These are phyloP conservation scores for Beauveria sp. DNA, from an alignment of 2,329 filamentous ascomycete species.

Conservation along the genomic window DNA sequence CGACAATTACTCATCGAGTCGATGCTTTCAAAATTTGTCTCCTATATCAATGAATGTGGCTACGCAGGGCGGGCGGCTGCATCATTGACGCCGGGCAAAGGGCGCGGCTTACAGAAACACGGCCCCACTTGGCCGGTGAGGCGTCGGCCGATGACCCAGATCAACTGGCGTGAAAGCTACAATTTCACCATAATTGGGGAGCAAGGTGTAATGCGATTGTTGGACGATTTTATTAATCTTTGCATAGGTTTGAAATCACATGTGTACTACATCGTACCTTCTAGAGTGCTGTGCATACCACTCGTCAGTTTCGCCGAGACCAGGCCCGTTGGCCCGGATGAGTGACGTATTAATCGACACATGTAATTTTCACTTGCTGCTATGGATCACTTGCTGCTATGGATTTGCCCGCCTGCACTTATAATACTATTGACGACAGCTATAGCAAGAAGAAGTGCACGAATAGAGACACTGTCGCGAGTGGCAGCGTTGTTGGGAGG, in stretches of 20 bases:
- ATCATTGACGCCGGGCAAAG: background rate
- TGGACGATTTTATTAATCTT: background rate
- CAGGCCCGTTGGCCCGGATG: background rate
- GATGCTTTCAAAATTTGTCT: slow-evolving; percentile 2
- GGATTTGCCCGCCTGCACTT: background rate
- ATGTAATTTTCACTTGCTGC: background rate
- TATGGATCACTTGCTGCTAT: background rate
- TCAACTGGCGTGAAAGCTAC: background rate
- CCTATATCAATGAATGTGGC: background rate
- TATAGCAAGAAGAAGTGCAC: background rate
- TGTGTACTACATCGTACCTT: background rate
- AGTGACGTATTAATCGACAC: background rate
- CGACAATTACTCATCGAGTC: background rate
- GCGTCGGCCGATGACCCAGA: background rate
- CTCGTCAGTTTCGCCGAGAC: background rate
- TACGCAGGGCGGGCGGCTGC: background rate
- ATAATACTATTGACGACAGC: background rate
- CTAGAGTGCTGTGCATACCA: background rate
- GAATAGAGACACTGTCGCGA: background rate
- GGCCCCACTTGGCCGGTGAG: background rate
- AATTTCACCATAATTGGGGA: background rate
- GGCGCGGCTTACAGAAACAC: background rate
- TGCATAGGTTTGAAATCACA: background rate
- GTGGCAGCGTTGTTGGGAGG: background rate
- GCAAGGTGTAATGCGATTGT: background rate